Base-by-base conservation (phyloP, 2,329 filamentous ascomycete genomes). In the Epichloe amarillans region DNA sequence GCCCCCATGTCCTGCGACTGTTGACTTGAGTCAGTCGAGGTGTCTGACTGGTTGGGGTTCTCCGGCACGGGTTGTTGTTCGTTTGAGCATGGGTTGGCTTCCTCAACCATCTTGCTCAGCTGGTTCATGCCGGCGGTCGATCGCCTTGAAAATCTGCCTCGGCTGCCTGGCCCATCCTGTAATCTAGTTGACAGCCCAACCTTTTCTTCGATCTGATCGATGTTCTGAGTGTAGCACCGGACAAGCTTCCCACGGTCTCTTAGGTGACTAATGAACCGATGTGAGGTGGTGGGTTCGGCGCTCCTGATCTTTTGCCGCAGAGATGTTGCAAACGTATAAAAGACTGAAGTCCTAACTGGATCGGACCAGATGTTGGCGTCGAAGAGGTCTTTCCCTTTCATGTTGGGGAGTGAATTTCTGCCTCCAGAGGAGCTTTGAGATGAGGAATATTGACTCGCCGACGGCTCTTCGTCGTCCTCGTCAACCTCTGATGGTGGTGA, bases 181-280 rank as follows among this genome's bases (percentile, higher is more conserved):
- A 87, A 69, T 50, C 81, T 75, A 0, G 81, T 84, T 15, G 74
- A 78, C 3, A 87, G 69, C 3, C 83, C 83, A 42, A 85, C 81
- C 51, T 83, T 80, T 59, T 82, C 79, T 61, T 88, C 84, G 6
- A 88, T 77, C 54, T 81, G 79, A 57, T 88, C 83, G 56, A 88
- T 87, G 55, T 87, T 88, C 57, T 88, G 83, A 0, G 83, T 87
- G 58, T 88, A 88, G 58, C 83, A 85, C 39, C 83, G 72, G 35
- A 86, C 80, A 5, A 88, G 70, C 55, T 84, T 83, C 3, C 82
- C 80, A 4, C 77, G 74, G 60, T 86, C 81, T 43, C 82, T 74
- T 5, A 88, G 70, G 36, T 80, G 76, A 42, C 77, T 75, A 56
- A 88, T 82, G 61, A 88, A 86, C 50, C 76, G 77, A 64, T 88